A percentile compares a stretch with the other conserved stretches of the same genome.
These are phyloP conservation scores for Apiospora saccharicola DNA, from an alignment of 2,329 filamentous ascomycete genomes.

Conservation along the genomic window DNA sequence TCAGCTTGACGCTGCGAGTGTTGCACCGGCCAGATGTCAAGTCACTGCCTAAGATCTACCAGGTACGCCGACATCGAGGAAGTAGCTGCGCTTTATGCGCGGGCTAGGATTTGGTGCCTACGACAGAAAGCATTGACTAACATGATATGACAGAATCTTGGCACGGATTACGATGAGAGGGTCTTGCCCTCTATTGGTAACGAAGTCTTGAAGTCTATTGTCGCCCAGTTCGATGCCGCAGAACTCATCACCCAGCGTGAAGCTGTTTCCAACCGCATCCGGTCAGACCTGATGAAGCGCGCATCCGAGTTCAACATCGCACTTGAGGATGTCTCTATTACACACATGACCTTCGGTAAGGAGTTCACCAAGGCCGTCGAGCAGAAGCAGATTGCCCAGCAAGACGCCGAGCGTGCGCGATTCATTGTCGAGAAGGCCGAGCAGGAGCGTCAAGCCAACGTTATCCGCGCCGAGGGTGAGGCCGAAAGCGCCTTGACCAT, in stretches of 20 bases:
- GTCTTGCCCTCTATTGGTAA: constrained; percentile 98
- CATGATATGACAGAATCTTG: constrained; percentile 76
- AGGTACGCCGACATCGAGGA: constrained; percentile 65
- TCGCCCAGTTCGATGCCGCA: constrained; percentile 97
- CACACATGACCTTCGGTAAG: constrained; percentile 99
- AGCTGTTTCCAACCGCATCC: constrained; percentile 94
- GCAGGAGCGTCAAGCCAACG: constrained; percentile 98
- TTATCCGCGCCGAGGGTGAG: constrained; percentile 97
- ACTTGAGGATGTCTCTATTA: constrained; percentile 98
- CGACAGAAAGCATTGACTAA: constrained; percentile 2
- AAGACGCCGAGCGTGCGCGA: constrained; percentile 94
- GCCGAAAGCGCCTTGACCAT: constrained; percentile 97
- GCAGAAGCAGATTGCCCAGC: constrained; percentile 99
- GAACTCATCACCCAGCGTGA: constrained; percentile 99
- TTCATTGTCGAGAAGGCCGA: constrained; percentile 99
- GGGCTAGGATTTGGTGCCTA: background rate
- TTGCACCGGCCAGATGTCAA: constrained; percentile 93
- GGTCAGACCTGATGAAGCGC: constrained; percentile 87
- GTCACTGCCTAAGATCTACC: constrained; percentile 95
- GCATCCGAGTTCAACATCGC: constrained; percentile 98
- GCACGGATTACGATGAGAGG: constrained; percentile 97
- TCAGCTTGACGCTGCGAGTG: constrained; percentile 95
- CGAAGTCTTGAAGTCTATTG: constrained; percentile 98
- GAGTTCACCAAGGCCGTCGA: constrained; percentile 99
- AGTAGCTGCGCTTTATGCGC: background rate